Evolutionary conservation across 768 basidiomycete genomes (phyloP).

Genomic region (Mycena galericulata): DNA sequence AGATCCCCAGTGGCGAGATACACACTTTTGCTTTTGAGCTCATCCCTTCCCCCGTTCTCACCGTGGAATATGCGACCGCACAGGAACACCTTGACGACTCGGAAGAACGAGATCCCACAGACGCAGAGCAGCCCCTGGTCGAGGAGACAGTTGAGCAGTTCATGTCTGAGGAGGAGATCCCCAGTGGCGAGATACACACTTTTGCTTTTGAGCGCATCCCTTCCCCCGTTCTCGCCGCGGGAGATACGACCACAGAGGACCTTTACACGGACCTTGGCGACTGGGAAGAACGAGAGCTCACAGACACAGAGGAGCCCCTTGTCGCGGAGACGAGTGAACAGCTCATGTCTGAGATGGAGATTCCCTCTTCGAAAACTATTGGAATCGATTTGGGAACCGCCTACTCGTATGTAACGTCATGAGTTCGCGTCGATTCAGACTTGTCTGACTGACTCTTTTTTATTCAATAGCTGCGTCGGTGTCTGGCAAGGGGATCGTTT

Average conservation of each 20-base stretch:
- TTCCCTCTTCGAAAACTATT: conserved; percentile 45
- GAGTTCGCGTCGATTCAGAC: conserved; percentile 74
- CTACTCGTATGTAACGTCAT: conserved; percentile 57
- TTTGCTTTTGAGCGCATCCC: conserved; percentile 4
- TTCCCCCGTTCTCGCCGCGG: conserved; percentile 12
- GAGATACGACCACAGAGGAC: conserved; percentile 11
- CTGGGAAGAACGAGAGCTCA: conserved; percentile 13
- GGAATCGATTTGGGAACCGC: conserved; percentile 83
- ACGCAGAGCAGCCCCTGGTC: too few relatives aligned
- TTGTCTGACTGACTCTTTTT: conserved; percentile 62
- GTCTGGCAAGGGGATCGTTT: conserved; percentile 66
- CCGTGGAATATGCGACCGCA: too few relatives aligned
- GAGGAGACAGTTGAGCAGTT: too few relatives aligned
- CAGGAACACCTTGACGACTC: too few relatives aligned
- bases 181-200: conserved; percentile 11
- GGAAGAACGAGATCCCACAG: too few relatives aligned
- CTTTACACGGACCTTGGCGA: conserved; percentile 9
- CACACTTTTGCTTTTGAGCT: too few relatives aligned
- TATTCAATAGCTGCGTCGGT: conserved; percentile 46
- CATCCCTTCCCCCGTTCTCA: too few relatives aligned
- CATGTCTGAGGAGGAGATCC: too few relatives aligned
- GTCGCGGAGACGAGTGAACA: conserved; percentile 7
- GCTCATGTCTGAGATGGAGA: conserved; percentile 20
- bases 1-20: too few relatives aligned
- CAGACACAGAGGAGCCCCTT: conserved; percentile 2